phyloP scores from a whole-genome alignment of 768 basidiomycete genomes.

The Rhizopogon sp. region DNA sequence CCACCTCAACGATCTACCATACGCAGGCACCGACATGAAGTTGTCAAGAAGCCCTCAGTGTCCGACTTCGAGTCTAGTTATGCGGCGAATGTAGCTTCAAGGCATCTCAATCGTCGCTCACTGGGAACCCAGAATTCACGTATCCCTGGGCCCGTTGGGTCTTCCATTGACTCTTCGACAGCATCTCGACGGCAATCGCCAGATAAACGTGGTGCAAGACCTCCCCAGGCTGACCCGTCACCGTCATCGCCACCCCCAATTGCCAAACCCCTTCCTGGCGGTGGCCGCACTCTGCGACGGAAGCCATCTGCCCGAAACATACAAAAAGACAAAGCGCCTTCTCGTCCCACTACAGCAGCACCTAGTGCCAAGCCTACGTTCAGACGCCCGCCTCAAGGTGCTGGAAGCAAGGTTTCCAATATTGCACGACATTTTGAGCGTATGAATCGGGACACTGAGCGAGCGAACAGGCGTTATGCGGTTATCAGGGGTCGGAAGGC shows the following conservation, averaged over 20 bases:
- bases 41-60: constrained; percentile 50
- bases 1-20: constrained; percentile 30
- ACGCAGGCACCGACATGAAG: constrained; percentile 44
- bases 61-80: constrained; percentile 93
- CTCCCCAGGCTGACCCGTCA: constrained; percentile 28
- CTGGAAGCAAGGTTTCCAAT: constrained; percentile 74
- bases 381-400: constrained; percentile 43
- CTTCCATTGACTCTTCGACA: constrained; percentile 48
- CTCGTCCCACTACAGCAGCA: constrained; percentile 36
- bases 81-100: constrained; percentile 86
- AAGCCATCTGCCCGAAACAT: constrained; percentile 27
- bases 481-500: constrained; percentile 83
- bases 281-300: constrained; percentile 33
- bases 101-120: constrained; percentile 53
- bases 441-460: constrained; percentile 68
- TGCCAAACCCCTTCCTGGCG: constrained; percentile 21
- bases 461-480: constrained; percentile 73
- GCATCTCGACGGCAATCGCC: constrained; percentile 69
- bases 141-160: constrained; percentile 48
- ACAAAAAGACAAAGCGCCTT: constrained; percentile 31
- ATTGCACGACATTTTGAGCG: constrained; percentile 91
- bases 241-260: constrained; percentile 16
- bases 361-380: constrained; percentile 43
- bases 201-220: constrained; percentile 52
- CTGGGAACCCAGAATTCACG: constrained; percentile 29